A percentile compares a stretch with the other conserved stretches of the same genome.
phyloP scores from a whole-genome alignment of 176 grass and related monocot species.

The Coix lacrymajobi region DNA sequence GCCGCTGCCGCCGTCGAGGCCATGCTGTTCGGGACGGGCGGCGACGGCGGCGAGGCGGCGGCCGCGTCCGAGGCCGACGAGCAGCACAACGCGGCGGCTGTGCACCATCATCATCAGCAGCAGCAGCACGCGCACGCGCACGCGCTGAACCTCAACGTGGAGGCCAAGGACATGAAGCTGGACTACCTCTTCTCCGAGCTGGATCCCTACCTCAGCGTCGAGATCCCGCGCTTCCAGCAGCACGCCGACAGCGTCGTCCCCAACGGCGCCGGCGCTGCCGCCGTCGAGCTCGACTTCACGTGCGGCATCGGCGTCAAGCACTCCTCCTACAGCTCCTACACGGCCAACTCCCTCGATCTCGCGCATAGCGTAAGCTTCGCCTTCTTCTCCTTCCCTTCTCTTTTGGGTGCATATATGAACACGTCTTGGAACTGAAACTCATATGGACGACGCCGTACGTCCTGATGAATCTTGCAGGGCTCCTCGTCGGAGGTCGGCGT shows the following conservation, averaged over 20 bases:
- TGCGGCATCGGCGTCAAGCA: conserved; percentile 42
- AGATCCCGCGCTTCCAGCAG: conserved; percentile 39
- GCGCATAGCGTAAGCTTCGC: conserved; percentile 56
- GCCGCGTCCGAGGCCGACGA: conserved; percentile 22
- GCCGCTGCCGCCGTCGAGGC: conserved; percentile 22
- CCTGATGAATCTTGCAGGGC: conserved; percentile 30
- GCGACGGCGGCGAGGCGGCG: background rate
- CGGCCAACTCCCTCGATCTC: conserved; percentile 26
- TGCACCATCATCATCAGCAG: background rate
- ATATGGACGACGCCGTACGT: background rate
- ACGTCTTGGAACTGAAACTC: background rate
- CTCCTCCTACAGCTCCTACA: conserved; percentile 55
- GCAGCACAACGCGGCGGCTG: background rate
- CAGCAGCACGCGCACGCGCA: background rate
- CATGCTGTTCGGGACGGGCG: conserved; percentile 38
- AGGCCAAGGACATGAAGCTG: conserved; percentile 39
- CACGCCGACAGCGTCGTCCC: conserved; percentile 79
- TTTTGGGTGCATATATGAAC: background rate
- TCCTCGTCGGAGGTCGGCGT: conserved; percentile 80
- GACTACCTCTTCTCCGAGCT: conserved; percentile 63
- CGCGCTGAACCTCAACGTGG: conserved; percentile 57
- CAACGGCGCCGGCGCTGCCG: conserved; percentile 4
- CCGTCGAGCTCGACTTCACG: conserved; percentile 44
- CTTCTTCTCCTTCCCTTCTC: background rate
- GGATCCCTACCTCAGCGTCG: conserved; percentile 62